Percentiles rank a stretch among this genome's conserved stretches.
phyloP scores from a whole-genome alignment of 805 yeast species.

The Lipomyces spencermartinsiae region DNA sequence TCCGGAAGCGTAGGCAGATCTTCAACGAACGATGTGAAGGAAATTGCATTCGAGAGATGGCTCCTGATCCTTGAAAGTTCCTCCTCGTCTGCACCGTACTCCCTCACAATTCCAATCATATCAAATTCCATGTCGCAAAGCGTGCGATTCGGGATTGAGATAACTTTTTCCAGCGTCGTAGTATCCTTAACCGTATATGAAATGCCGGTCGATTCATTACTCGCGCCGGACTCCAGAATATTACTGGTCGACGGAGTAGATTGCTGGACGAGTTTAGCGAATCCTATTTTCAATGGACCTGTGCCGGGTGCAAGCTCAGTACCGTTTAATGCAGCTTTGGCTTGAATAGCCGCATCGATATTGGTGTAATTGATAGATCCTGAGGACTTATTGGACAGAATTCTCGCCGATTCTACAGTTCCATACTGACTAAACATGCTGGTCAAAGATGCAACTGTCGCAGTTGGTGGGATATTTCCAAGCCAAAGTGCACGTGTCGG shows the following conservation, averaged over 20 bases:
- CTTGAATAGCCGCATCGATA: constrained; percentile 77
- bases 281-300: constrained; percentile 75
- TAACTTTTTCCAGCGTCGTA: constrained; percentile 22
- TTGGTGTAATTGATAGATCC: constrained; percentile 76
- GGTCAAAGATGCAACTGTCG: constrained; percentile 61
- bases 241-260: not conserved
- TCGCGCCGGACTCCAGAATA: not conserved
- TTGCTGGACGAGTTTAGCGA: constrained; percentile 68
- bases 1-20: constrained; percentile 71
- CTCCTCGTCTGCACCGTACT: constrained; percentile 46
- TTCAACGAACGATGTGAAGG: constrained; percentile 38
- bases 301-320: constrained; percentile 82
- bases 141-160: constrained; percentile 38
- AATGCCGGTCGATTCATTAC: constrained; percentile 21
- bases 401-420: constrained; percentile 61
- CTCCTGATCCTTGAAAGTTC: constrained; percentile 43
- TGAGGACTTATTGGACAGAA: constrained; percentile 53
- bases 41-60: constrained; percentile 45
- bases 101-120: constrained; percentile 43
- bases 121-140: constrained; percentile 44
- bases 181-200: constrained; percentile 33
- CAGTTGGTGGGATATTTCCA: constrained; percentile 74
- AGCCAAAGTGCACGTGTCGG: constrained; percentile 81
- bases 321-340: constrained; percentile 79
- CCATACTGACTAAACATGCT: constrained; percentile 71